These are phyloP conservation scores for Primulina huaijiensis DNA, from an alignment of 257 asterid species.

Conservation along the genomic window DNA sequence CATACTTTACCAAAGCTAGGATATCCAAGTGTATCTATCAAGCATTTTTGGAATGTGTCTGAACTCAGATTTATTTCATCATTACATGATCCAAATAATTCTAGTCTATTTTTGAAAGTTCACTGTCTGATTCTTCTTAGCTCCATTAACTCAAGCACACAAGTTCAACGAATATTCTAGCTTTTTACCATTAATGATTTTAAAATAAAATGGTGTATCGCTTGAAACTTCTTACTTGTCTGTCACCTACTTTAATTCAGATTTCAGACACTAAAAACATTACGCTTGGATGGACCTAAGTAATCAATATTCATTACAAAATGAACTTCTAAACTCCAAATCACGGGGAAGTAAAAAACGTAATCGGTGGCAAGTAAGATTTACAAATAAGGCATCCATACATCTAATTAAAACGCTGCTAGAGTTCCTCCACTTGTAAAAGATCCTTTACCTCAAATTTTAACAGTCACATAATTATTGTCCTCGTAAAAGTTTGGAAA, in stretches of 20 bases:
- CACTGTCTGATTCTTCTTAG: background rate
- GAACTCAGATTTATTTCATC: too few species aligned
- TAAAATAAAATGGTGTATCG: too few species aligned
- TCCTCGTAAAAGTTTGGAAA: background rate
- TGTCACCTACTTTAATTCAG: too few species aligned
- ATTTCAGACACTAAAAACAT: background rate
- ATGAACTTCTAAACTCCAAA: background rate
- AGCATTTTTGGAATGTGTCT: background rate
- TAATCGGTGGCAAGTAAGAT: background rate
- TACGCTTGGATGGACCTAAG: background rate
- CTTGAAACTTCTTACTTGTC: background rate
- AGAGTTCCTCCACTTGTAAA: constrained; percentile 6
- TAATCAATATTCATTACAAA: background rate
- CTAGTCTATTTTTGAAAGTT: background rate
- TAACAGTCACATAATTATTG: background rate
- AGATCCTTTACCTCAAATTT: background rate
- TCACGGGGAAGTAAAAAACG: background rate
- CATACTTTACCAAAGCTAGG: background rate
- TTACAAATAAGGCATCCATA: background rate
- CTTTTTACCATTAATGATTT: background rate
- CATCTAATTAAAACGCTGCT: background rate
- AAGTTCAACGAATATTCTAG: background rate
- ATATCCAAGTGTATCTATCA: background rate
- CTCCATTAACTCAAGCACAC: background rate
- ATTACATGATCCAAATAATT: background rate